These are phyloP conservation scores for Corinectria fuckeliana DNA, from an alignment of 2,329 filamentous ascomycete species.

Conservation along the genomic window DNA sequence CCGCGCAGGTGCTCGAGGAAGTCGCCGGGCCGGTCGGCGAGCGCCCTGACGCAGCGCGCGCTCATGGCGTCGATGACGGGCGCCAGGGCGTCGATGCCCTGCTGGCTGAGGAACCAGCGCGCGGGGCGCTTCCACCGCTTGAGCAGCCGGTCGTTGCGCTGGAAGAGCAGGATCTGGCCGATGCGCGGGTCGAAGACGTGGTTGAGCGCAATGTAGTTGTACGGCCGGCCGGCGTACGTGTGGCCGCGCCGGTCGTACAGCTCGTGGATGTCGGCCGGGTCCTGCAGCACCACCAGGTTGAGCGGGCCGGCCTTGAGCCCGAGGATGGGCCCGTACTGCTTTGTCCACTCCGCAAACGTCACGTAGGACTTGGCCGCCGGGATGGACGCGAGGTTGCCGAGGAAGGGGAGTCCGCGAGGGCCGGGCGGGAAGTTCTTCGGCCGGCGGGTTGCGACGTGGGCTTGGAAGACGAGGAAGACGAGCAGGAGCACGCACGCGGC, in stretches of 20 bases:
- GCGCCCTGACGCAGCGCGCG: conserved; percentile 22
- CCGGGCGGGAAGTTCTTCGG: conserved; percentile 22
- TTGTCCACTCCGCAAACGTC: conserved; percentile 42
- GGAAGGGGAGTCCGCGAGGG: conserved; percentile 23
- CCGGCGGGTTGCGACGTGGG: conserved; percentile 8
- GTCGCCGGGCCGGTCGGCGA: conserved; percentile 24
- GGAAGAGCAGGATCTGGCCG: conserved; percentile 32
- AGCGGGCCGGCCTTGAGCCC: conserved; percentile 40
- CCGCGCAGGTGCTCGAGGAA: conserved; percentile 26
- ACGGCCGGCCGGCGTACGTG: conserved; percentile 48
- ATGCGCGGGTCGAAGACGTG: conserved; percentile 37
- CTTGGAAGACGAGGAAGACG: not conserved
- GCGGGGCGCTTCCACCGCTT: conserved; percentile 31
- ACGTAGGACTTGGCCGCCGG: conserved; percentile 34
- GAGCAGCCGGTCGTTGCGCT: conserved; percentile 28
- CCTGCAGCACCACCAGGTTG: conserved; percentile 45
- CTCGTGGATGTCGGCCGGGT: conserved; percentile 42
- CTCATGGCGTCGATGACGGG: conserved; percentile 31
- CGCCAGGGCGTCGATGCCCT: conserved; percentile 23
- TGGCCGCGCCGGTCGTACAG: conserved; percentile 46
- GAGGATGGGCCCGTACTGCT: conserved; percentile 44
- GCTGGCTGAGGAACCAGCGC: conserved; percentile 31
- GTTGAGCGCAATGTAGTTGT: conserved; percentile 38
- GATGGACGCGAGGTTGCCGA: conserved; percentile 39
- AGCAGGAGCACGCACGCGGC: not conserved